Percentiles rank a stretch among this genome's conserved stretches.
Evolutionary conservation across 768 basidiomycete genomes (phyloP).

Genomic region (Hydnomerulius pinastri): DNA sequence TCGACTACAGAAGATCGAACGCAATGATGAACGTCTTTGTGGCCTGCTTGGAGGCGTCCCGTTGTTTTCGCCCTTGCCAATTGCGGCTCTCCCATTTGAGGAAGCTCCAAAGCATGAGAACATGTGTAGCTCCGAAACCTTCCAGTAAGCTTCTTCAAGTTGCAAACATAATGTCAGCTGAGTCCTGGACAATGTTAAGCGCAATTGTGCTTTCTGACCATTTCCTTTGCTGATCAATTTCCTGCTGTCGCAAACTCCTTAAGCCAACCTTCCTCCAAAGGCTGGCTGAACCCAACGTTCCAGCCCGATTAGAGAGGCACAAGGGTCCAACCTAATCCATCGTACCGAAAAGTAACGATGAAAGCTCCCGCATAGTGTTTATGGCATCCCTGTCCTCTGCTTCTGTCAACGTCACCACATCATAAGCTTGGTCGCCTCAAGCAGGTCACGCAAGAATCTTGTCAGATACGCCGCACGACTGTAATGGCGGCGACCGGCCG

Average conservation of each 20-base stretch:
- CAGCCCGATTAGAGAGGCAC: neutral
- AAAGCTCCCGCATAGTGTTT: conserved; percentile 3
- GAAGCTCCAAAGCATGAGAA: conserved; percentile 8
- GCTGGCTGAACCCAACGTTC: too few relatives aligned
- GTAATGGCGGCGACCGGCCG: neutral
- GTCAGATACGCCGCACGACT: neutral
- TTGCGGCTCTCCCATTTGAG: conserved; percentile 9
- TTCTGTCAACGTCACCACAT: conserved; percentile 2
- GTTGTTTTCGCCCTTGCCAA: conserved; percentile 22
- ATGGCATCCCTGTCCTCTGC: neutral
- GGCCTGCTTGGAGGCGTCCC: conserved; percentile 11
- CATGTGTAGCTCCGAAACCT: conserved; percentile 7
- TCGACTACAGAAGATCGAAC: conserved; percentile 1
- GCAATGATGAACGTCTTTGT: conserved; percentile 3
- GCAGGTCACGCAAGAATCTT: neutral
- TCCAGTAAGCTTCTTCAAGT: neutral
- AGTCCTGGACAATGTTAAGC: conserved; percentile 3
- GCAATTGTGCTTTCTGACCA: neutral
- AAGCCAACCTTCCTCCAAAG: too few relatives aligned
- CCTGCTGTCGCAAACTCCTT: neutral
- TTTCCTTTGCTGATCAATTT: neutral
- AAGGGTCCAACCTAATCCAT: neutral
- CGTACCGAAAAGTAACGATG: neutral
- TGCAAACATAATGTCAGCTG: neutral
- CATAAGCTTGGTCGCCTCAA: neutral